Base-by-base conservation (phyloP, 306 rosid species). In the Inga leiocalycina region DNA sequence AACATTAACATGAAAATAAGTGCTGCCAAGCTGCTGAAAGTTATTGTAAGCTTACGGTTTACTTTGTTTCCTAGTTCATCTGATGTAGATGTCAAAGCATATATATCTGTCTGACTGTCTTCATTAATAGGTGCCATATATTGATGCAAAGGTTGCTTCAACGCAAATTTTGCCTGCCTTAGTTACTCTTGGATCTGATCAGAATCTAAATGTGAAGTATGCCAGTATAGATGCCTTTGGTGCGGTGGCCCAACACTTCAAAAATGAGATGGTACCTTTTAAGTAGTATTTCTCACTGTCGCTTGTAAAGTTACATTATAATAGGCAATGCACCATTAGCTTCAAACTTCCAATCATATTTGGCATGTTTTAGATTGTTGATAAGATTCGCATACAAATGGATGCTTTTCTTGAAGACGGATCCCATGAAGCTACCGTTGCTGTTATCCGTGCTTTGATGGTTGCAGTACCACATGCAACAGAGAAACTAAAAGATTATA, bases 321-420 rank as follows among this genome's bases (percentile, higher is more conserved):
- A 41, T n/a, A 59, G 34, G 66, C 32, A 24, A 76, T 86, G 65
- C 86, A 68, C 71, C 76, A 57, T 64, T 46, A 72, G 62, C 34
- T 84, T 48, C 73, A 86, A 75, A 67, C 41, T 84, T 73, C 88
- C 86, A 74, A 88, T 75, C 66, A 74, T 41, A 82, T 84, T 68
- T 57, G 16, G 74, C 17, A 65, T 75, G 73, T 82, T 77, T 76
- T 84, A 94, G 99, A 94, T 96, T 90, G 97, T 96, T 76, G 99
- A 96, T 81, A 96, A 96, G 91, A 92, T 96, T 89, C 94, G 97
- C 52, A 93, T 96, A 84, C 98, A 96, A 89, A 91, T 96, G 98
- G 99, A 96, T 89, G 99, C 99, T 78, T 96, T 96, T 83, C 97
- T 96, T 79, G 99, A 96, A 80, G 98, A 96, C 88, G 98, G 99